phyloP scores from a whole-genome alignment of 2,329 filamentous ascomycete genomes.

The Fusarium siculi region DNA sequence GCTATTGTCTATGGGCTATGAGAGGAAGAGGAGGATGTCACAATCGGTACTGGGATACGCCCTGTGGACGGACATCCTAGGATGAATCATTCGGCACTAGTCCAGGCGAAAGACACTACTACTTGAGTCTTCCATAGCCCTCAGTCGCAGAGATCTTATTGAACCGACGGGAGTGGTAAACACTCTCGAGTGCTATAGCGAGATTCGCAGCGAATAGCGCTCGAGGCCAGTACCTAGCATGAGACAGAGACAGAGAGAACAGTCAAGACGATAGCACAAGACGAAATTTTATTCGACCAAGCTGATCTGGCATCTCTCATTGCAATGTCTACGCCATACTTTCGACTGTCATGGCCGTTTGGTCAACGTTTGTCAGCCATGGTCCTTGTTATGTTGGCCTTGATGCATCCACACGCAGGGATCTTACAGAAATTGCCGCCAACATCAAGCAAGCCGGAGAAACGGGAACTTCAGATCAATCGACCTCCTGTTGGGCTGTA shows the following conservation, averaged over 20 bases:
- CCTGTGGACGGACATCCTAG: slow-evolving; percentile 47
- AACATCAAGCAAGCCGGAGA: slow-evolving; percentile 14
- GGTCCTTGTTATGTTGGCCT: slow-evolving; percentile 11
- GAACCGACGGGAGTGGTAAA: slow-evolving; percentile 51
- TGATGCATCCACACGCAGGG: slow-evolving; percentile 21
- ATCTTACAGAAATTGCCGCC: slow-evolving; percentile 19
- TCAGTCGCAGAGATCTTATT: slow-evolving; percentile 58
- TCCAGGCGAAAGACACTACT: slow-evolving; percentile 47
- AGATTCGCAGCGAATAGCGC: slow-evolving; percentile 68
- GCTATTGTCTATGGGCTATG: slow-evolving; percentile 29
- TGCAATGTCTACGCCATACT: slow-evolving; percentile 55
- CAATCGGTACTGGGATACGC: slow-evolving; percentile 40
- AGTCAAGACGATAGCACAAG: slow-evolving; percentile 78
- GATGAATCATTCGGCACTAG: slow-evolving; percentile 47
- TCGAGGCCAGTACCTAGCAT: slow-evolving; percentile 73
- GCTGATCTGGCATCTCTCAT: slow-evolving; percentile 55
- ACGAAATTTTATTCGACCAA: slow-evolving; percentile 59
- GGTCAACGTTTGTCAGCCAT: slow-evolving; percentile 38
- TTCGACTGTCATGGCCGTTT: slow-evolving; percentile 37
- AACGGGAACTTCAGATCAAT: slow-evolving; percentile 2
- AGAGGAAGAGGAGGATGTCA: slow-evolving; percentile 44
- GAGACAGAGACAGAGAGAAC: slow-evolving; percentile 53
- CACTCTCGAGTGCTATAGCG: slow-evolving; percentile 63
- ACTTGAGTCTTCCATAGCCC: slow-evolving; percentile 57
- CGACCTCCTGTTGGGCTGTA: neutral